phyloP scores from a whole-genome alignment of 139 green algal genomes.

The Chlamydomonas asymmetrica region DNA sequence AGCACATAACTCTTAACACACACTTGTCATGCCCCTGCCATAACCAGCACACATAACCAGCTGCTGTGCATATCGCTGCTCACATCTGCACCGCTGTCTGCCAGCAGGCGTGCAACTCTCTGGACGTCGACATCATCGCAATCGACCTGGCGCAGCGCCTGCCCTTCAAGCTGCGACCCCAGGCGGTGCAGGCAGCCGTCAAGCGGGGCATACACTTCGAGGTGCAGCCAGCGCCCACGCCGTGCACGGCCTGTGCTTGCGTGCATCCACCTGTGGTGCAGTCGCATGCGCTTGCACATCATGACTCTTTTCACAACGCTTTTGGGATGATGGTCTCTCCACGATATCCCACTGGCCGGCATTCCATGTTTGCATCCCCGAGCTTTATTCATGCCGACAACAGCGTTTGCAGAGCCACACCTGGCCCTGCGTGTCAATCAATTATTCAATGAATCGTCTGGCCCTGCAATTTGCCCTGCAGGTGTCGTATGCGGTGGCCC shows the following conservation, averaged over 20 bases:
- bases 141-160: constrained; percentile 55
- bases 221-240: constrained; percentile 11
- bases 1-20: background rate
- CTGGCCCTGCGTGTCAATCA: background rate
- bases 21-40: background rate
- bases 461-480: constrained; percentile 1
- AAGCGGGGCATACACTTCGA: constrained; percentile 67
- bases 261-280: background rate
- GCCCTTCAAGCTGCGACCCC: constrained; percentile 44
- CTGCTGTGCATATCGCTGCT: background rate
- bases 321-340: no score
- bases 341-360: no score
- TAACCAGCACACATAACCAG: background rate
- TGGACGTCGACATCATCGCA: constrained; percentile 66
- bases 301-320: background rate
- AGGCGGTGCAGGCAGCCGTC: constrained; percentile 44
- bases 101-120: constrained; percentile 53
- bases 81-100: background rate
- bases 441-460: background rate
- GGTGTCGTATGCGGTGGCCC: constrained; percentile 45
- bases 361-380: no score
- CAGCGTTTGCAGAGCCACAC: no score
- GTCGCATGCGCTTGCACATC: background rate
- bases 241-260: background rate
- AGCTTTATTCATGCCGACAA: no score